phyloP scores from a whole-genome alignment of 2,329 filamentous ascomycete species.

The Cercospora sp. region DNA sequence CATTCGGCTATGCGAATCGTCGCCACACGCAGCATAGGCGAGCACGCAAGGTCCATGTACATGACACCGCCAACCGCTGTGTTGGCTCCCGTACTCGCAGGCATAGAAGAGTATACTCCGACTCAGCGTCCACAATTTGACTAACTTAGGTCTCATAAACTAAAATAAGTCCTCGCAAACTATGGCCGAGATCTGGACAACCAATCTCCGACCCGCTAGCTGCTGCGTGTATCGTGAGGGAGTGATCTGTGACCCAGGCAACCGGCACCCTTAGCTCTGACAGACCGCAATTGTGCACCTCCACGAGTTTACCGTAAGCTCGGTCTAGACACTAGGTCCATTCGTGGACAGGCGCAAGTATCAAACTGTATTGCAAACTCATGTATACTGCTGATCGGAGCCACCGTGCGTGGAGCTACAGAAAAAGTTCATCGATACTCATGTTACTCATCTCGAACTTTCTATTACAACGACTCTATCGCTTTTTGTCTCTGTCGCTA shows the following conservation, averaged over 20 bases:
- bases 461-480: not conserved
- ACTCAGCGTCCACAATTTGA: not conserved
- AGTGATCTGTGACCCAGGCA: not conserved
- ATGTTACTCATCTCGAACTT: not conserved
- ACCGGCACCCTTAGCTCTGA: not conserved
- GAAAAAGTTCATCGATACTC: not conserved
- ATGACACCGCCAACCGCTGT: not conserved
- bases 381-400: not conserved
- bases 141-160: not conserved
- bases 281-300: not conserved
- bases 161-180: not conserved
- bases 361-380: not conserved
- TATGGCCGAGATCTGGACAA: not conserved
- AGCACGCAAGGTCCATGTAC: not conserved
- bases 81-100: not conserved
- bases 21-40: not conserved
- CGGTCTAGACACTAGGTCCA: too few species aligned
- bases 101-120: not conserved
- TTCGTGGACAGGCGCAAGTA: not conserved
- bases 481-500: constrained; percentile 5
- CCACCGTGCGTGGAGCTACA: not conserved
- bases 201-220: constrained; percentile 1
- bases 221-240: not conserved
- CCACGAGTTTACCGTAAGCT: too few species aligned
- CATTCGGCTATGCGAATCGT: not conserved